A percentile compares a stretch with the other conserved stretches of the same genome.
Conservation (phyloP, 768 basidiomycete genomes). For the Tricholoma bakamatsutake region DNA sequence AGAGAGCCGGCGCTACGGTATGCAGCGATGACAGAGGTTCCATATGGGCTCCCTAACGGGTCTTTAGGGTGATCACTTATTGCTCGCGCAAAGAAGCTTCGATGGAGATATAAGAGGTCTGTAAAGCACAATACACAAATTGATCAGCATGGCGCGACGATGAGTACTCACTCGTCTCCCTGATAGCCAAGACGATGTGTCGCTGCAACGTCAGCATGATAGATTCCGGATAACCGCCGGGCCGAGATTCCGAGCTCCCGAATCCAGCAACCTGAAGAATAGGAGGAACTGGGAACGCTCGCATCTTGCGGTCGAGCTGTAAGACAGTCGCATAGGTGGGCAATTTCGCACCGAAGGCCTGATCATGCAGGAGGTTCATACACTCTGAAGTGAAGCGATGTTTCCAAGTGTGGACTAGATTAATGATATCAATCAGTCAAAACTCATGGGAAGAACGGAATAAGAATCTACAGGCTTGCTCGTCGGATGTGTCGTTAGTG, state of each 20-base stretch:
- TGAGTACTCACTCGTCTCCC: constrained; percentile 56
- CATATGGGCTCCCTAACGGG: constrained; percentile 66
- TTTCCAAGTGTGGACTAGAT: constrained; percentile 60
- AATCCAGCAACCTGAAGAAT: constrained; percentile 65
- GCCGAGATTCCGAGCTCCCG: constrained; percentile 45
- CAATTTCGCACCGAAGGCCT: constrained; percentile 65
- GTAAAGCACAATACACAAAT: constrained; percentile 2
- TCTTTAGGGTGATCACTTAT: constrained; percentile 71
- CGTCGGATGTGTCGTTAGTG: constrained; percentile 41
- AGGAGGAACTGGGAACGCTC: constrained; percentile 61
- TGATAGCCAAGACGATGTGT: constrained; percentile 62
- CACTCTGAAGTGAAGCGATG: constrained; percentile 64
- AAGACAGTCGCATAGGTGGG: constrained; percentile 63
- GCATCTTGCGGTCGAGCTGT: constrained; percentile 62
- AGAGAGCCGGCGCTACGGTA: constrained; percentile 70
- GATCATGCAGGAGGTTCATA: constrained; percentile 64
- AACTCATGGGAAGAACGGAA: not conserved
- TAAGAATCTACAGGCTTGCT: constrained; percentile 49
- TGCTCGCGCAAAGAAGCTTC: constrained; percentile 69
- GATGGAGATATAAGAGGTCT: constrained; percentile 68
- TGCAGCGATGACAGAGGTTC: constrained; percentile 68
- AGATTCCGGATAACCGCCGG: constrained; percentile 41
- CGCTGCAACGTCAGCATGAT: constrained; percentile 54
- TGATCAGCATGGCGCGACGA: not conserved
- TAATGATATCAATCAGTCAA: constrained; percentile 4